Percentiles rank a stretch among this genome's conserved stretches.
Conservation (phyloP, 192 early-diverging fungal species). For the Gonapodya prolifera region DNA sequence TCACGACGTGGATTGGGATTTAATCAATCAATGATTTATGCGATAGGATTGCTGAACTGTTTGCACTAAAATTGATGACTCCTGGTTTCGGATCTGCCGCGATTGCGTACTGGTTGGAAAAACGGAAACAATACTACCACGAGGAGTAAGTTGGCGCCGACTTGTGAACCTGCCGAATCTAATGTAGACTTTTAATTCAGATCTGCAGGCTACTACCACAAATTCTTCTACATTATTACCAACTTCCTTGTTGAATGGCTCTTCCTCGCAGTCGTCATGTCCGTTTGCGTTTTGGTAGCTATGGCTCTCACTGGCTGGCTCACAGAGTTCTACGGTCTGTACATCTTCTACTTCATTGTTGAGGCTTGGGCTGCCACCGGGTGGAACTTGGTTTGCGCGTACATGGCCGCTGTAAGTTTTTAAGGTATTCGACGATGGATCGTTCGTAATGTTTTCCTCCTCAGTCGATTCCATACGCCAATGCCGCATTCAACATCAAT, state of each 20-base stretch:
- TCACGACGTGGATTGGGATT: not conserved
- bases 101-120: constrained; percentile 3
- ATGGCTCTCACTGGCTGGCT: not conserved
- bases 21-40: not conserved
- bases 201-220: constrained; percentile 1
- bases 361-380: not conserved
- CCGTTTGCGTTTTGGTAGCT: not conserved
- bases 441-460: too few species aligned
- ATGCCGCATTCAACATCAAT: not conserved
- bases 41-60: not conserved
- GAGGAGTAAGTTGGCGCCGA: not conserved
- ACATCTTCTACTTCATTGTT: not conserved
- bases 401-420: not conserved
- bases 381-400: constrained; percentile 2
- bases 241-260: not conserved
- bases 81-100: constrained; percentile 6
- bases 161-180: too few species aligned
- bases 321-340: not conserved
- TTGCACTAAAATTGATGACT: not conserved
- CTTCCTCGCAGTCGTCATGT: not conserved
- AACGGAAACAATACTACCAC: constrained; percentile 6
- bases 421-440: too few species aligned
- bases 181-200: not conserved
- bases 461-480: constrained; percentile 4
- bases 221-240: not conserved